A percentile compares a stretch with the other conserved stretches of the same genome.
phyloP scores from a whole-genome alignment of 495 filamentous ascomycete genomes.

The Podospora conica region DNA sequence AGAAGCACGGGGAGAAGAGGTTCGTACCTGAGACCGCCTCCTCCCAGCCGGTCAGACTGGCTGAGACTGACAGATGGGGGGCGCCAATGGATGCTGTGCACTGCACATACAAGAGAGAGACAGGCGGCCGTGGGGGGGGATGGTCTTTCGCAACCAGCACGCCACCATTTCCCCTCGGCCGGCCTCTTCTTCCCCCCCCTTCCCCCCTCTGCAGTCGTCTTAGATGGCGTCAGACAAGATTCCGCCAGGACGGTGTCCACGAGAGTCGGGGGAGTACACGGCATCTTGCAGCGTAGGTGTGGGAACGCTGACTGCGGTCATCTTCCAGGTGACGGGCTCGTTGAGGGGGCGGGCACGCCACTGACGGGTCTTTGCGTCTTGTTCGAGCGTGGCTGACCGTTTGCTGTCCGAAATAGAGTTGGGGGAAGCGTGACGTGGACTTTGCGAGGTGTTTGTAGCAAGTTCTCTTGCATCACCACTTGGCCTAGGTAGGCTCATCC shows the following conservation, averaged over 20 bases:
- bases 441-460: neutral
- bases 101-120: neutral
- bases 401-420: neutral
- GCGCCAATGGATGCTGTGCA: neutral
- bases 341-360: neutral
- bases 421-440: neutral
- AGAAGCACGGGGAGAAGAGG: neutral
- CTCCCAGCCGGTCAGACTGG: neutral
- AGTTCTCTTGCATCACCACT: neutral
- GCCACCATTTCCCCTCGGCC: neutral
- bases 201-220: neutral
- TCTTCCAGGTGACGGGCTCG: neutral
- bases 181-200: neutral
- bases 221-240: neutral
- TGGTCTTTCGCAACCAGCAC: neutral
- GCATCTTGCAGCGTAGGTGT: neutral
- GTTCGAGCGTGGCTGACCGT: neutral
- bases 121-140: neutral
- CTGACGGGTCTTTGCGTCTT: neutral
- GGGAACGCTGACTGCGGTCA: neutral
- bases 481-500: no score
- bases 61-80: constrained; percentile 1
- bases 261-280: neutral
- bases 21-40: constrained; percentile 5
- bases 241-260: neutral